These are phyloP conservation scores for Ananas comosus DNA, from an alignment of 176 grass and related monocot species.

Conservation along the genomic window DNA sequence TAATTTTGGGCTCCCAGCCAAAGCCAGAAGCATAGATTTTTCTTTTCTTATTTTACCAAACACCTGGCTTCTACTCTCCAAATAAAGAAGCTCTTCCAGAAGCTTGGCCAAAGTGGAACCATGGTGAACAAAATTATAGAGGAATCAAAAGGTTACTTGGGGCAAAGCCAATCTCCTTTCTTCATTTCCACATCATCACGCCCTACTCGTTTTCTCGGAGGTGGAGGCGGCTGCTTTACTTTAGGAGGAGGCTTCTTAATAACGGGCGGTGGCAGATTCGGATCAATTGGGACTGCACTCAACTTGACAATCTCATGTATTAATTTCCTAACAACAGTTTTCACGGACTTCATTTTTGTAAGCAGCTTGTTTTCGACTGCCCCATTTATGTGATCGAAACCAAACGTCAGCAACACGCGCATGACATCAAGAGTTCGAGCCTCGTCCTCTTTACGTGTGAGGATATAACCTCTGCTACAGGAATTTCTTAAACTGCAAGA, in stretches of 20 bases:
- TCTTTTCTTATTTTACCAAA: too few species aligned
- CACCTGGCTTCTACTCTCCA: not conserved
- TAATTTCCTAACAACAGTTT: constrained; percentile 67
- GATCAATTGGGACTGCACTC: constrained; percentile 76
- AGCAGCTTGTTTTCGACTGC: constrained; percentile 78
- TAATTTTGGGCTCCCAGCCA: too few species aligned
- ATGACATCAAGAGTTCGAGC: constrained; percentile 88
- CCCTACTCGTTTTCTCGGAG: constrained; percentile 84
- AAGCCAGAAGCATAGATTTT: too few species aligned
- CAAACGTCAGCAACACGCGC: constrained; percentile 71
- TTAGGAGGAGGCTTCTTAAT: constrained; percentile 69
- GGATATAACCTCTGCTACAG: constrained; percentile 83
- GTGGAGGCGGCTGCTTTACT: constrained; percentile 74
- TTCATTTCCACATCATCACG: constrained; percentile 97
- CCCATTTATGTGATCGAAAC: constrained; percentile 71
- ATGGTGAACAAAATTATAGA: constrained; percentile 9
- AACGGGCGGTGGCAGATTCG: constrained; percentile 66
- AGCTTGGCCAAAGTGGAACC: too few species aligned
- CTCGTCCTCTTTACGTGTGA: constrained; percentile 89
- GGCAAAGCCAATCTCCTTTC: constrained; percentile 98
- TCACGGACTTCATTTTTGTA: constrained; percentile 67
- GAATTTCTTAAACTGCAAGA: constrained; percentile 64
- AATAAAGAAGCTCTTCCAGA: constrained; percentile 5
- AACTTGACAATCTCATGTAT: constrained; percentile 75
- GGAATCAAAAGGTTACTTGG: constrained; percentile 54